Evolutionary conservation across 2,329 filamentous ascomycete genomes (phyloP), one percentile per base, ranked within the genome.

Genomic region (Colletotrichum spaethianum): DNA sequence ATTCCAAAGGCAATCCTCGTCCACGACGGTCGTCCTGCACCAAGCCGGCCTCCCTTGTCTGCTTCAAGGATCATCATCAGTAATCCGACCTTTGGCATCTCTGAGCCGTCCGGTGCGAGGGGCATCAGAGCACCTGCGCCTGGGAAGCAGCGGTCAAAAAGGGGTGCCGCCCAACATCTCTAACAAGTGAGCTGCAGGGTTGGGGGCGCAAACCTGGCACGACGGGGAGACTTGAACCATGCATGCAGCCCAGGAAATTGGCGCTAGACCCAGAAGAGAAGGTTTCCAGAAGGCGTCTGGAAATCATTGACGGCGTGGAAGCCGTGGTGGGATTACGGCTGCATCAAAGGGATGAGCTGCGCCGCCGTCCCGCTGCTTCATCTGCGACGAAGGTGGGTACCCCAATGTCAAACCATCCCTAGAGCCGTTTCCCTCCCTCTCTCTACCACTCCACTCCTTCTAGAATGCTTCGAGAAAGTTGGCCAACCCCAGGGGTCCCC

Each of bases 211-310:
- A 53, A 62, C 28, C 53, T 42, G 50, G 65, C 57, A 31, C 42
- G 64, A 59, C 79, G 74, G 74, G 63, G 72, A 73, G 72, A 36
- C 75, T 12, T 69, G 75, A 75, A 72, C 74, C 72, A 75, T 77
- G 74, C 77, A 76, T 75, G 72, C 74, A 72, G 74, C 28, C 59
- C 56, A 65, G 75, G 76, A 80, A 74, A 78, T 79, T 78, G 74
- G 66, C 70, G 18, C 80, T 82, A 81, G 40, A 64, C 80, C 74
- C n/a, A 40, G 40, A 65, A 61, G 66, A 77, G 80, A 77, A 82
- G 76, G 77, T 75, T 83, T 83, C 81, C 77, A 78, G 81, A 83
- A 83, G 76, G 68, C 74, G 78, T 78, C 76, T 72, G 57, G 65
- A 74, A 75, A 60, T 46, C 33, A 63, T 50, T 48, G 63, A 67